Evolutionary conservation across 2,329 filamentous ascomycete genomes (phyloP), one percentile per base, ranked within the genome.

Genomic region (Cryoendolithus antarcticus): DNA sequence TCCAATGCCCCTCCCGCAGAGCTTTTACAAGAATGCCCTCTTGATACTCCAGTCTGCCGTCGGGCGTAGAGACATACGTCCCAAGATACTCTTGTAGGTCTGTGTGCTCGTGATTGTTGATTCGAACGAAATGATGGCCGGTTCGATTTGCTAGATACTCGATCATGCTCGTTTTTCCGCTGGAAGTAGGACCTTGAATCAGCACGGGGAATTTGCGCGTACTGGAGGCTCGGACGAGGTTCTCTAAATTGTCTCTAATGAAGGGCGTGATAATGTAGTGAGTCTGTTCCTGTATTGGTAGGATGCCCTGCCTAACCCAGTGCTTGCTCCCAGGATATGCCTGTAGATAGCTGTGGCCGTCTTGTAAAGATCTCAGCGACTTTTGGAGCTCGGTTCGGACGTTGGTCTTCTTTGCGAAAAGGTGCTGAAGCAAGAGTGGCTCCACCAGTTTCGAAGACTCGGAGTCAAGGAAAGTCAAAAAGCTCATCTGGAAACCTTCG

Each of bases 41-140:
- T 57, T 94, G 86, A 53, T 95, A 99, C 8, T 72, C 75, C 32
- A 99, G 69, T 44, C 82, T 84, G 4, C 93, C 93, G 55, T 93
- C 82, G 0, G 77, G 64, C 15, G 80, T 83, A 2, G 91, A 95
- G 1, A 94, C 70, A 50, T 98, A 99, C 0, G 86, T 93, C 11
- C 91, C 91, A 4, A 99, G 67, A 54, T 99, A 99, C 57, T 99
- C 93, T 60, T 98, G 91, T 30, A 99, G 67, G 59, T 99, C 91
- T 0, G 91, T 98, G 55, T 98, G 91, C 57, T 99, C 93, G 61
- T 99, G 91, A 51, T 99, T 99, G 64, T 99, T 99, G 68, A 99
- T 98, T 44, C 91, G 78, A 32, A 98, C 86, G 56, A 96, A 98
- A 55, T 84, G 91, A 58, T 99, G 94, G 3, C 93, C 91, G 24